These are phyloP conservation scores for Aspergillus diversus DNA, from an alignment of 495 filamentous ascomycete species.

Conservation along the genomic window DNA sequence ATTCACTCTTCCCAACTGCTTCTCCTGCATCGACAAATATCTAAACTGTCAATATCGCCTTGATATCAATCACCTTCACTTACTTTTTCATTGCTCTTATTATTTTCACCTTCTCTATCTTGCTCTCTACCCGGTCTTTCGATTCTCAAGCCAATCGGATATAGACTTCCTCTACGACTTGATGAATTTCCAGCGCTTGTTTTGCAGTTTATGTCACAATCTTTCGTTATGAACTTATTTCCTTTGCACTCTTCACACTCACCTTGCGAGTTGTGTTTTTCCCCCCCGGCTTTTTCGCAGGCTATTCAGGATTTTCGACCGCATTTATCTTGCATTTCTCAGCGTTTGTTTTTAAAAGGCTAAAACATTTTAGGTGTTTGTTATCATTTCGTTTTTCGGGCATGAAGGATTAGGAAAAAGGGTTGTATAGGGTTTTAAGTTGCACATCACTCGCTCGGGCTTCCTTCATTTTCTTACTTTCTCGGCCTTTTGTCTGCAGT, in stretches of 20 bases:
- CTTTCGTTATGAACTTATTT: constrained; percentile 19
- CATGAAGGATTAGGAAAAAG: constrained; percentile 31
- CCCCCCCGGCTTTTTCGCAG: not conserved
- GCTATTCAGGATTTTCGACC: constrained; percentile 16
- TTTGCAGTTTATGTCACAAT: constrained; percentile 13
- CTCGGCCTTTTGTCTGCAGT: constrained; percentile 7
- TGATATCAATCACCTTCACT: not conserved
- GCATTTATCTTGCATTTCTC: constrained; percentile 46
- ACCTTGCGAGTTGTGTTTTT: constrained; percentile 13
- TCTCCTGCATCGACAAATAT: constrained; percentile 22
- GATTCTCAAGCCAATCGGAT: constrained; percentile 13
- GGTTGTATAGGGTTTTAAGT: constrained; percentile 18
- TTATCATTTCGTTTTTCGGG: constrained; percentile 17
- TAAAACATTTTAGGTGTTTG: constrained; percentile 28
- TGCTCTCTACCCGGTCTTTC: constrained; percentile 3
- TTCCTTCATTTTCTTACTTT: constrained; percentile 19
- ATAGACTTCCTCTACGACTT: constrained; percentile 29
- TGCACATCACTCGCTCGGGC: constrained; percentile 27
- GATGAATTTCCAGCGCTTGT: constrained; percentile 21
- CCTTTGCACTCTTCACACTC: constrained; percentile 6
- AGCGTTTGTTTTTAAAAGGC: constrained; percentile 35
- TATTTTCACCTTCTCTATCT: constrained; percentile 14
- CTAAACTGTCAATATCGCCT: constrained; percentile 4
- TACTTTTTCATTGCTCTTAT: not conserved
- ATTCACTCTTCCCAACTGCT: constrained; percentile 49